phyloP scores from a whole-genome alignment of 2,329 filamentous ascomycete genomes.

The Alternaria sp. region DNA sequence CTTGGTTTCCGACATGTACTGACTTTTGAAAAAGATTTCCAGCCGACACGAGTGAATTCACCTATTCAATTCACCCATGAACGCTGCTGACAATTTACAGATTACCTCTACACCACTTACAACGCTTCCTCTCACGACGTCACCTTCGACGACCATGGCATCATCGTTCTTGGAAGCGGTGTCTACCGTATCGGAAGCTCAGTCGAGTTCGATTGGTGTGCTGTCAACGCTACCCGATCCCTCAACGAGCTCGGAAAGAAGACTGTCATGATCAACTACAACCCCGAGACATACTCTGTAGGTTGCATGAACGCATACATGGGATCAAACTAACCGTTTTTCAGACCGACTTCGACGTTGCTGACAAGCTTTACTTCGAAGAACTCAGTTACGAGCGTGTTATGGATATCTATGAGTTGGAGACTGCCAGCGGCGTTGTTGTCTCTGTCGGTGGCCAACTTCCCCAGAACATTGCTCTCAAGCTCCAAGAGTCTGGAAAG shows the following conservation, averaged over 20 bases:
- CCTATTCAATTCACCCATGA: no score
- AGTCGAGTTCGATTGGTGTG: slow-evolving; percentile 99
- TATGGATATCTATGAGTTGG: slow-evolving; percentile 98
- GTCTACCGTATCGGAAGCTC: slow-evolving; percentile 98
- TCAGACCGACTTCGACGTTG: slow-evolving; percentile 82
- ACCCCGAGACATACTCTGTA: slow-evolving; percentile 45
- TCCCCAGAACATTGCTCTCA: slow-evolving; percentile 95
- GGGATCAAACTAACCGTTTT: slow-evolving; percentile 17
- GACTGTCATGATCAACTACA: slow-evolving; percentile 90
- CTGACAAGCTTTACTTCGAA: slow-evolving; percentile 94
- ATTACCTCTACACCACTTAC: slow-evolving; percentile 69
- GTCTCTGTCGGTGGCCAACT: slow-evolving; percentile 96
- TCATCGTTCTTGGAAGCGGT: slow-evolving; percentile 87
- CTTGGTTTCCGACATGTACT: no score
- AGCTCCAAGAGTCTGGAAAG: slow-evolving; percentile 87
- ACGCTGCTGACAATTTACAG: not conserved
- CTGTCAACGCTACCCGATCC: slow-evolving; percentile 85
- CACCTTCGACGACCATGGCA: slow-evolving; percentile 89
- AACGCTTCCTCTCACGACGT: slow-evolving; percentile 95
- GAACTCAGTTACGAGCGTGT: slow-evolving; percentile 96
- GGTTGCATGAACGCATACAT: slow-evolving; percentile 40
- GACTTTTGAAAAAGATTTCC: not conserved
- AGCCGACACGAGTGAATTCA: not conserved
- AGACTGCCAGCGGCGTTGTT: slow-evolving; percentile 82
- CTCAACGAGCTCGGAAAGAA: slow-evolving; percentile 89